These are phyloP conservation scores for Hypoxylon intermedium DNA, from an alignment of 495 filamentous ascomycete genomes.

Conservation along the genomic window DNA sequence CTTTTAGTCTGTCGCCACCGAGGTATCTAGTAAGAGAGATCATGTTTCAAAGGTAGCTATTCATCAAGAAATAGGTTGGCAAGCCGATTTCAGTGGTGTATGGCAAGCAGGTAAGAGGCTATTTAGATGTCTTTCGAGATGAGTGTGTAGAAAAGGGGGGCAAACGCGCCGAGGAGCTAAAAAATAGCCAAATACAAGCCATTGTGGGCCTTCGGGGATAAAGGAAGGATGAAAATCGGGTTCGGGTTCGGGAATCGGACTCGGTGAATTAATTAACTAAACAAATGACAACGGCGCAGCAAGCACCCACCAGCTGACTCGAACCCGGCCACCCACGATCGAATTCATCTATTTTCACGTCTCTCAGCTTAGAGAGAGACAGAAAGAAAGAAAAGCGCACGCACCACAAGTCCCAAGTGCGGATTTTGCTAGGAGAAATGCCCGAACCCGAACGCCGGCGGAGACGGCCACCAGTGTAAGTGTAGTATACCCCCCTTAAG, in stretches of 20 bases:
- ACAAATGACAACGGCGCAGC: background rate
- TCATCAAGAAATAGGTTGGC: too few species aligned
- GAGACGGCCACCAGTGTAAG: conserved; percentile 57
- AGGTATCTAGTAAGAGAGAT: too few species aligned
- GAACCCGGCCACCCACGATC: background rate
- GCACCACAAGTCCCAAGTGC: background rate
- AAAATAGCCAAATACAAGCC: conserved; percentile 39
- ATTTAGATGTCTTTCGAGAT: conserved; percentile 53
- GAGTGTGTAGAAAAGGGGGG: conserved; percentile 64
- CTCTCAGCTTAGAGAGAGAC: too few species aligned
- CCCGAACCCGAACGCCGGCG: conserved; percentile 52
- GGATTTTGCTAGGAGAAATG: conserved; percentile 26
- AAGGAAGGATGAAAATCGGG: background rate
- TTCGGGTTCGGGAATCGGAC: conserved; percentile 14
- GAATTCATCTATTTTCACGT: conserved; percentile 14
- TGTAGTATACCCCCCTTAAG: background rate
- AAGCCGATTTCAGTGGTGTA: conserved; percentile 62
- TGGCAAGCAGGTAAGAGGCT: conserved; percentile 61
- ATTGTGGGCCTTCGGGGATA: conserved; percentile 4
- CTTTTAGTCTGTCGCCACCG: too few species aligned
- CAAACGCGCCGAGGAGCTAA: conserved; percentile 60
- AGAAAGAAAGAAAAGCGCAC: too few species aligned
- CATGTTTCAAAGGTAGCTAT: too few species aligned
- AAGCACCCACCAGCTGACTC: background rate
- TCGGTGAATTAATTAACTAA: conserved; percentile 22